Base-by-base conservation (phyloP, 1,284 basidiomycete species). In the Wolfiporia cocos region DNA sequence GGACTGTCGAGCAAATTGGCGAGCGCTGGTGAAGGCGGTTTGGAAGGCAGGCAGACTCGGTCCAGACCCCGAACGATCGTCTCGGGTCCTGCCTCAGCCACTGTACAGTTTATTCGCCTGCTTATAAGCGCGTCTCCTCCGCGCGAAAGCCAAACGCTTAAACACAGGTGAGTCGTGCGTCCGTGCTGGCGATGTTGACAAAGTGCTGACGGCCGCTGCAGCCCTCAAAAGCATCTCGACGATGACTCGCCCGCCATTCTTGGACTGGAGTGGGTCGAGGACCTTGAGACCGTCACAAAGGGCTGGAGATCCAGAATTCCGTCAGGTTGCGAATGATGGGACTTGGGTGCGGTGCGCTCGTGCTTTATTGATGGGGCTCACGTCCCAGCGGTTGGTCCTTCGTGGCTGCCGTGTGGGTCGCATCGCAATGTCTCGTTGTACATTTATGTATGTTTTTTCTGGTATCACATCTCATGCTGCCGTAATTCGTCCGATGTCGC, bases 351-450 rank as follows among this genome's bases (percentile, higher is more conserved):
- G 86, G 71, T 71, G 68, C 62, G 63, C 70, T 72, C 76, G 67
- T 70, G 59, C 58, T 60, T 55, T 50, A 43, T 45, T 53, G 57
- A 58, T 62, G 52, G 55, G 59, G 51, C 53, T 44, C 37, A 36
- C 50, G 56, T 61, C 59, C 55, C 55, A 60, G 59, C 69, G 69
- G 74, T 55, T 48, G 63, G 63, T 69, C 67, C 71, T 86, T 84
- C 77, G 76, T 71, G 74, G 76, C 66, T 59, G 55, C 70, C 70
- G 72, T 65, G 59, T 86, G 84, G 78, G 73, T 67, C 61, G 57
- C 66, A 72, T 73, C 82, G 86, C 86, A 89, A 87, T 87, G 86
- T 88, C 81, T 78, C 73, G 85, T 85, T 79, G 82, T 81, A 89
- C 79, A 88, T 61, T 52, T 46, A 21, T 55, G 34, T 48, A 41